These are phyloP conservation scores for Gypsophila paniculata DNA, from an alignment of 179 eudicot species.

Conservation along the genomic window DNA sequence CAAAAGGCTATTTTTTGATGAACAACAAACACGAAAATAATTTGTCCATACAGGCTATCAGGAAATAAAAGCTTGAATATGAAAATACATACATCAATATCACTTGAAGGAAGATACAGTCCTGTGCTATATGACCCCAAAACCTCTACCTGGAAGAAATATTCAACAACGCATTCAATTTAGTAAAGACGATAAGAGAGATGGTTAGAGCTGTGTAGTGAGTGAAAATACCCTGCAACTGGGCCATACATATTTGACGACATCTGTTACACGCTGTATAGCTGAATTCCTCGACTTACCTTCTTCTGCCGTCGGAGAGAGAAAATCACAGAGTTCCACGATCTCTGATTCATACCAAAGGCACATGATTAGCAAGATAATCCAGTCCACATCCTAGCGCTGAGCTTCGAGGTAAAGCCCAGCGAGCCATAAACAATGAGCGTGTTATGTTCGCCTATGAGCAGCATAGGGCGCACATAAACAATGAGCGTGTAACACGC, in stretches of 20 bases:
- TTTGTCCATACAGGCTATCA: conserved; percentile 1
- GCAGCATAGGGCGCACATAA: too few species aligned
- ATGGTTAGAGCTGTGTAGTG: not conserved
- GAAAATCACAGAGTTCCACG: conserved; percentile 86
- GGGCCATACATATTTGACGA: conserved; percentile 89
- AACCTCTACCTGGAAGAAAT: conserved; percentile 70
- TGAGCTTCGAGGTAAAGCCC: too few species aligned
- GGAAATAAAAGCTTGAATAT: conserved; percentile 1
- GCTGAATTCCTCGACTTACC: conserved; percentile 60
- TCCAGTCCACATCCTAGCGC: too few species aligned
- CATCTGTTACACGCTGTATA: conserved; percentile 64
- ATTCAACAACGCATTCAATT: conserved; percentile 1
- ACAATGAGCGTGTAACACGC: too few species aligned
- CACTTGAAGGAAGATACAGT: conserved; percentile 91
- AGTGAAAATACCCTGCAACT: conserved; percentile 52
- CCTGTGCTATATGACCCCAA: conserved; percentile 96
- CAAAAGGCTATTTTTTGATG: too few species aligned
- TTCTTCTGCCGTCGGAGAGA: conserved; percentile 89
- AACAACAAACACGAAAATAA: too few species aligned
- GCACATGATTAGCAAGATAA: conserved; percentile 16
- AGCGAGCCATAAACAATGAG: too few species aligned
- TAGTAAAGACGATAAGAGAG: not conserved
- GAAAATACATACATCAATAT: conserved; percentile 73
- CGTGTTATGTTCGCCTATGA: too few species aligned
- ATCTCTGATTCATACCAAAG: conserved; percentile 53